Conservation (phyloP, 2,329 filamentous ascomycete species). For the Chaetomium olivaceum region DNA sequence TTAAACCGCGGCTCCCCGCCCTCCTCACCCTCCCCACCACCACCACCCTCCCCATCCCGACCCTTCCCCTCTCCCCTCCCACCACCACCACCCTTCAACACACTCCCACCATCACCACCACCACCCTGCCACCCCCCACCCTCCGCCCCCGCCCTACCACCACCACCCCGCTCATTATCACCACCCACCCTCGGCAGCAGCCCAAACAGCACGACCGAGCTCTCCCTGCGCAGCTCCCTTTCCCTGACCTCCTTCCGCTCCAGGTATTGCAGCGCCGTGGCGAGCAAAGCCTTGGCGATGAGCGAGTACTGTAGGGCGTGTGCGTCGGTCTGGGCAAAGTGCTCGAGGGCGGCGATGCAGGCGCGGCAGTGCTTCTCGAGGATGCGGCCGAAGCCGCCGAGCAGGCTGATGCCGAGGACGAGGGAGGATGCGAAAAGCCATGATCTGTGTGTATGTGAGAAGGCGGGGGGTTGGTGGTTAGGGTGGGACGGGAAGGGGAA, state of each 20-base stretch:
- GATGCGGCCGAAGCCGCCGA: constrained; percentile 54
- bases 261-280: constrained; percentile 48
- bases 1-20: constrained; percentile 23
- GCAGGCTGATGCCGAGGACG: constrained; percentile 52
- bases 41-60: background rate
- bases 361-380: constrained; percentile 52
- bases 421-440: constrained; percentile 57
- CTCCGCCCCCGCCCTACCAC: background rate
- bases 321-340: constrained; percentile 51
- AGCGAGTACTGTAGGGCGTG: constrained; percentile 56
- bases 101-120: constrained; percentile 1
- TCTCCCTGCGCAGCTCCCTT: constrained; percentile 49
- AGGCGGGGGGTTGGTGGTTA: background rate
- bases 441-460: constrained; percentile 42
- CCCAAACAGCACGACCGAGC: constrained; percentile 54
- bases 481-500: too few relatives aligned
- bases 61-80: background rate
- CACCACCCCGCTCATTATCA: background rate
- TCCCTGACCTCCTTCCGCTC: constrained; percentile 51
- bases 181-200: constrained; percentile 42
- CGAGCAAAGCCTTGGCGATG: constrained; percentile 53
- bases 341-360: constrained; percentile 50
- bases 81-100: background rate
- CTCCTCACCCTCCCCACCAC: background rate
- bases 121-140: background rate